A percentile compares a stretch with the other conserved stretches of the same genome.
phyloP scores from a whole-genome alignment of 305 asterid species.

The Rubia tinctorum region DNA sequence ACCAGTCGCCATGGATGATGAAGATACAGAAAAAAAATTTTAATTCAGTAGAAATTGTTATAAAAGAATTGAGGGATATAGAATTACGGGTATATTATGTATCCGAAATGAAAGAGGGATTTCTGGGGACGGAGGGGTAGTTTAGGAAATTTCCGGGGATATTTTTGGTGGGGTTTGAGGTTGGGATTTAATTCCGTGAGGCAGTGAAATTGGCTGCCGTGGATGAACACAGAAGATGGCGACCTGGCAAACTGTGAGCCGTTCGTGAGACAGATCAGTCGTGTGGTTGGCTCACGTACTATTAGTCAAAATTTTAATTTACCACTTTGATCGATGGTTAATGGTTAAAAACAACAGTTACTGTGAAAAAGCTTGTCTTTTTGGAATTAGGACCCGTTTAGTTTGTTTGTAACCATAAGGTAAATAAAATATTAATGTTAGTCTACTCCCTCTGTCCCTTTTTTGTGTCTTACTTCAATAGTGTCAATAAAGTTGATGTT shows the following conservation, averaged over 20 bases:
- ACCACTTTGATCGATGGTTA: background rate
- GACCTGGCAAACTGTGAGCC: background rate
- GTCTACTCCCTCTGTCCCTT: too few species aligned
- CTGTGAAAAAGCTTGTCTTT: background rate
- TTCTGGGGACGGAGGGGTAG: background rate
- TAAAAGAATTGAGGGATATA: background rate
- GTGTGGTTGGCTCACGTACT: slow-evolving; percentile 3
- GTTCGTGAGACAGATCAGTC: background rate
- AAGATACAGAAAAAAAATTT: background rate
- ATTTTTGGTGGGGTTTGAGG: background rate
- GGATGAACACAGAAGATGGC: background rate
- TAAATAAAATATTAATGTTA: too few species aligned
- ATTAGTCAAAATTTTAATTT: background rate
- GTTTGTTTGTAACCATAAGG: too few species aligned
- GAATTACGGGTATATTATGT: background rate
- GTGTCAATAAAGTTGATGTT: too few species aligned
- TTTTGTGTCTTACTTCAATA: too few species aligned
- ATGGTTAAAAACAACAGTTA: background rate
- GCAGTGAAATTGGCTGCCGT: slow-evolving; percentile 20
- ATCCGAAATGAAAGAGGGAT: background rate
- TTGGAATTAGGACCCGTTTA: too few species aligned
- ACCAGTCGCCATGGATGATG: too few species aligned
- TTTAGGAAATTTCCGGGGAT: background rate
- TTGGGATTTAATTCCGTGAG: slow-evolving; percentile 11
- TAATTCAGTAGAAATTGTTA: background rate